Conservation (phyloP, 31 red algal genomes). For the Bonnemaisonia californica region DNA sequence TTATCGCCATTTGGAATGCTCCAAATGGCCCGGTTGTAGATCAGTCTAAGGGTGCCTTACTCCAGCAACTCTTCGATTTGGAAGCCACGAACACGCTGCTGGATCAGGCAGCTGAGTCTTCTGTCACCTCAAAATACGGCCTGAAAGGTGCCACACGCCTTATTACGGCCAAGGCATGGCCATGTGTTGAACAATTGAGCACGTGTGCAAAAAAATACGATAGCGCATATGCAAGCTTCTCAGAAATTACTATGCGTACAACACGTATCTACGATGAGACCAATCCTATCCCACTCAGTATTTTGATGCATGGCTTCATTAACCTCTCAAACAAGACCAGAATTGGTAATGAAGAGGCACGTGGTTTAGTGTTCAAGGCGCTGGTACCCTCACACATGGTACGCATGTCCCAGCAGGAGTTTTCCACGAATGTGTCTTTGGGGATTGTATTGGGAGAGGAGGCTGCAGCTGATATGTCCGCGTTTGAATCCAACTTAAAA, state of each 20-base stretch:
- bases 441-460: neutral
- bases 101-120: conserved; percentile 3
- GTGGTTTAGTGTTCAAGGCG: conserved; percentile 14
- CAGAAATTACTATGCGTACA: conserved; percentile 1
- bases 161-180: conserved; percentile 16
- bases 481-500: neutral
- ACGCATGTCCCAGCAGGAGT: neutral
- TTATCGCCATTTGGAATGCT: conserved; percentile 39
- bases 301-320: conserved; percentile 17
- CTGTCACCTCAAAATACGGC: neutral
- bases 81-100: conserved; percentile 37
- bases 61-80: conserved; percentile 39
- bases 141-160: conserved; percentile 8
- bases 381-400: conserved; percentile 10
- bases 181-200: conserved; percentile 15
- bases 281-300: conserved; percentile 18
- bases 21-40: conserved; percentile 9
- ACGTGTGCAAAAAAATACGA: conserved; percentile 25
- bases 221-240: conserved; percentile 10
- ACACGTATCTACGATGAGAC: conserved; percentile 14
- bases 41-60: neutral
- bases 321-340: conserved; percentile 12
- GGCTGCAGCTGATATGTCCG: neutral
- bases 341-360: conserved; percentile 36
- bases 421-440: neutral